Percentiles rank a stretch among this genome's conserved stretches.
These are phyloP conservation scores for Fraxinus pennsylvanica DNA, from an alignment of 257 asterid genomes.

Conservation along the genomic window DNA sequence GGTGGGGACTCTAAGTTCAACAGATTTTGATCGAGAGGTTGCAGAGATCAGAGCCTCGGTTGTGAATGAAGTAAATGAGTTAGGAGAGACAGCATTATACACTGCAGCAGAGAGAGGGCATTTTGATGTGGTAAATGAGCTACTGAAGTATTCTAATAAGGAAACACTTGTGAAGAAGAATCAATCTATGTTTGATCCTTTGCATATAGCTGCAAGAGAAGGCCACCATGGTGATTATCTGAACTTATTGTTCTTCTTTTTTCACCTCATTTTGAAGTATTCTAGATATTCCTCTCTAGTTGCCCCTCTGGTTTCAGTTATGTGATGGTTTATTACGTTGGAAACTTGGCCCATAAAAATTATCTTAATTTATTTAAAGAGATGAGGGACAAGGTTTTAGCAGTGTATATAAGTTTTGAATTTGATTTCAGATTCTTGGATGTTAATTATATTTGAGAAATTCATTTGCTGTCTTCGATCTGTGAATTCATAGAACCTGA, in stretches of 20 bases:
- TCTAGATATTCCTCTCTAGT: background rate
- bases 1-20: constrained; percentile 45
- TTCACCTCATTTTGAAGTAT: background rate
- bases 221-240: constrained; percentile 61
- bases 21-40: constrained; percentile 51
- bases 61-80: constrained; percentile 58
- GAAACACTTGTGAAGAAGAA: constrained; percentile 56
- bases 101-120: constrained; percentile 65
- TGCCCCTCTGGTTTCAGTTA: background rate
- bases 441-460: background rate
- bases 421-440: background rate
- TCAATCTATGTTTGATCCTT: constrained; percentile 55
- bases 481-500: background rate
- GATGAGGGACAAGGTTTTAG: background rate
- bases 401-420: background rate
- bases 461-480: background rate
- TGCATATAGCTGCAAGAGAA: constrained; percentile 63
- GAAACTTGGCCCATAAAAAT: background rate
- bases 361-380: background rate
- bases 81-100: constrained; percentile 58
- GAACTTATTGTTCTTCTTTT: background rate
- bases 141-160: constrained; percentile 45
- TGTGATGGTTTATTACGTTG: background rate
- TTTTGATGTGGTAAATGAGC: constrained; percentile 55
- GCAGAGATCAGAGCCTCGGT: constrained; percentile 59